Conservation (phyloP, 768 basidiomycete genomes). For the Omphalotus guepiniiformis region DNA sequence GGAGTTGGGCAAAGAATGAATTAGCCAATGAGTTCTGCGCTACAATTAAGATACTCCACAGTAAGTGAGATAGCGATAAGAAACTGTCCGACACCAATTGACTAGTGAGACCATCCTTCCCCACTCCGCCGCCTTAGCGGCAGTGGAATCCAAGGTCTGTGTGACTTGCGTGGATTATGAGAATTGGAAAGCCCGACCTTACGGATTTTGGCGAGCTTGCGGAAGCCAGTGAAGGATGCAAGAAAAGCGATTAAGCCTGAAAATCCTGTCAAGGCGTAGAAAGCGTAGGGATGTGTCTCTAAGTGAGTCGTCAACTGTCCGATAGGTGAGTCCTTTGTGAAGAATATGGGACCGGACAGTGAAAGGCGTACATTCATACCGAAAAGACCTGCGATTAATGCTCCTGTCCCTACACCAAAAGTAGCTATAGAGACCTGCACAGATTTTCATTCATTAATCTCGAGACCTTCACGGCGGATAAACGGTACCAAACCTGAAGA, state of each 20-base stretch:
- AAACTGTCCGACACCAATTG: too few relatives aligned
- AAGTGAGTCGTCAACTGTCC: constrained; percentile 69
- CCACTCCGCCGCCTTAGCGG: constrained; percentile 35
- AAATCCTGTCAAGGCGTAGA: constrained; percentile 57
- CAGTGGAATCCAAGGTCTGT: constrained; percentile 31
- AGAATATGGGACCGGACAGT: not conserved
- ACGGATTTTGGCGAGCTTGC: constrained; percentile 51
- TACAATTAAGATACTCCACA: too few relatives aligned
- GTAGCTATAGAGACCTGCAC: constrained; percentile 87
- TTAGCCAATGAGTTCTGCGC: too few relatives aligned
- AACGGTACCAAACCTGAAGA: constrained; percentile 61
- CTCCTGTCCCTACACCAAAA: constrained; percentile 87
- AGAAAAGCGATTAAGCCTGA: constrained; percentile 56
- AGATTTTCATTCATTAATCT: constrained; percentile 5
- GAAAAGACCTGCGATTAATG: constrained; percentile 86
- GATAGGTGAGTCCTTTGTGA: constrained; percentile 9
- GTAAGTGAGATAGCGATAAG: too few relatives aligned
- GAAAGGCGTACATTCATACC: constrained; percentile 85
- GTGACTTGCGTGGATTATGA: constrained; percentile 16
- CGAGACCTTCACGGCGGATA: not conserved
- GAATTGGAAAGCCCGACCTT: constrained; percentile 31
- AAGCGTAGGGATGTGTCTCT: constrained; percentile 72
- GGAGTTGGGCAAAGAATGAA: too few relatives aligned
- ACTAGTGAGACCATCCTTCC: constrained; percentile 39
- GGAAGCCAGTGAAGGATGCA: constrained; percentile 63